Conservation (phyloP, 352 stramenopile genomes). For the Pythium grandisporangium region DNA sequence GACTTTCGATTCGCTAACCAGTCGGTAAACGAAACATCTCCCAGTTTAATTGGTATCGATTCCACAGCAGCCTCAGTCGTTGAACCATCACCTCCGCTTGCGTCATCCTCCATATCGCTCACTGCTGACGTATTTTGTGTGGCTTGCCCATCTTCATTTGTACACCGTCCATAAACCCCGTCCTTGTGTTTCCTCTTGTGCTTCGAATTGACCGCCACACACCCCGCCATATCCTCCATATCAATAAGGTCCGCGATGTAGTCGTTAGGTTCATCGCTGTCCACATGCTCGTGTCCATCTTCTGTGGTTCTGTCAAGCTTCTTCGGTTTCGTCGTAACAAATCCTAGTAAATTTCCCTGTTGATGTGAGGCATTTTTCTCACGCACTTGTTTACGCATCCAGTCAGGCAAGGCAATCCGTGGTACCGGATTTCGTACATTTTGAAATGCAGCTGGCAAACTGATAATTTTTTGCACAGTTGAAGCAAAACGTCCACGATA, state of each 20-base stretch:
- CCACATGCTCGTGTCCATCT: too few relatives aligned
- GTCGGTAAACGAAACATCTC: conserved; percentile 40
- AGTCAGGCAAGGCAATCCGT: conserved; percentile 93
- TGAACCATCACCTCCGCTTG: too few relatives aligned
- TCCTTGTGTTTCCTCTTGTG: conserved; percentile 2
- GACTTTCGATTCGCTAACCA: conserved; percentile 75
- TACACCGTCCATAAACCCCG: too few relatives aligned
- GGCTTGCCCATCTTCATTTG: not conserved
- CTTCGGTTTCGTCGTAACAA: conserved; percentile 64
- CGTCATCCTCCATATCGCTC: conserved; percentile 17
- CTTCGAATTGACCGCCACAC: conserved; percentile 3
- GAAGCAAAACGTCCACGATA: conserved; percentile 84
- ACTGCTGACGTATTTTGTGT: conserved; percentile 5
- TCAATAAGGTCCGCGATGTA: conserved; percentile 62
- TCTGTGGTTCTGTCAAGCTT: too few relatives aligned
- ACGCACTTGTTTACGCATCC: conserved; percentile 92
- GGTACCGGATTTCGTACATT: conserved; percentile 96
- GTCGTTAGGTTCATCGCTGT: conserved; percentile 18
- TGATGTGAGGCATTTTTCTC: conserved; percentile 80
- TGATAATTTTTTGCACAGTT: conserved; percentile 99
- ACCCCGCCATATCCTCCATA: conserved; percentile 47
- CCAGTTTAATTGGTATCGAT: conserved; percentile 26
- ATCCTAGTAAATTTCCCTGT: conserved; percentile 83
- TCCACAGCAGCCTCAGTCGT: conserved; percentile 2
- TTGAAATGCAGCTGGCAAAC: conserved; percentile 97